Conservation (phyloP, 495 filamentous ascomycete species). For the Tuber melanosporum region DNA sequence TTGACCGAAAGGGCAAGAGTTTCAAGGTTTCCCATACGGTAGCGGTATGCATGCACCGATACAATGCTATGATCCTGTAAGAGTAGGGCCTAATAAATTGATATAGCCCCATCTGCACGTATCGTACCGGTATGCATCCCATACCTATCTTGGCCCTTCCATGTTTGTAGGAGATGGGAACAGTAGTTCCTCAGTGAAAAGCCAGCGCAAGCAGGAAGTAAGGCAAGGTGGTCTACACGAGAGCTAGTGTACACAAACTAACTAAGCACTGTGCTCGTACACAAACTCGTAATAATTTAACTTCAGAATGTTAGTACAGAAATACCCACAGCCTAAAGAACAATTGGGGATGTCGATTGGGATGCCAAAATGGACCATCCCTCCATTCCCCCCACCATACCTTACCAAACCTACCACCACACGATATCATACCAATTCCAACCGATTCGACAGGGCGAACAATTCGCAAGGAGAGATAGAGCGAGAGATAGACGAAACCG, state of each 20-base stretch:
- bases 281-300: not conserved
- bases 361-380: not conserved
- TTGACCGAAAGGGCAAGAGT: not conserved
- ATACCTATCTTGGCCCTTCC: not conserved
- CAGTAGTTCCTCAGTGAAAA: not conserved
- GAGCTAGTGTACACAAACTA: not conserved
- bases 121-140: not conserved
- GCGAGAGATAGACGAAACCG: not conserved
- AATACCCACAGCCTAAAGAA: not conserved
- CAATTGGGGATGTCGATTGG: constrained; percentile 1
- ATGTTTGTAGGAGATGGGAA: not conserved
- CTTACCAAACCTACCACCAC: not conserved
- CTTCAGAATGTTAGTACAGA: not conserved
- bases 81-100: not conserved
- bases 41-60: not conserved
- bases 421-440: not conserved
- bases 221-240: not conserved
- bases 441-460: not conserved
- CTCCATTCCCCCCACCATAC: not conserved
- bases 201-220: not conserved
- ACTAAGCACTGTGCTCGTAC: not conserved
- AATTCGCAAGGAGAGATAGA: not conserved
- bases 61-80: not conserved
- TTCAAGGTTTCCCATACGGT: not conserved
- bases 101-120: not conserved